phyloP scores from a whole-genome alignment of 441 rosid species.

The Adansonia grandidieri region DNA sequence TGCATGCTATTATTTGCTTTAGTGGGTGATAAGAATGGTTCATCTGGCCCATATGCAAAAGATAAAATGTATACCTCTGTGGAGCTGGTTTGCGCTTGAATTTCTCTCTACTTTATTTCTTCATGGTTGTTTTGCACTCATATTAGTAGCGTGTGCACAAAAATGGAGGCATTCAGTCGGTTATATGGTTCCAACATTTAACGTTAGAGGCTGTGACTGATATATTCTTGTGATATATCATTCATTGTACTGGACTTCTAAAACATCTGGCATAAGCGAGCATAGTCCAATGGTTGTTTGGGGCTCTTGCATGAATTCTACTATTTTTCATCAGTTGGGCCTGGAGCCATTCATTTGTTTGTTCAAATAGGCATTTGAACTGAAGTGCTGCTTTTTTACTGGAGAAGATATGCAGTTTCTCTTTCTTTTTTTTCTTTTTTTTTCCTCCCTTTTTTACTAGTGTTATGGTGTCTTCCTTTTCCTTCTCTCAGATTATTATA shows the following conservation, averaged over 20 bases:
- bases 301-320: background rate
- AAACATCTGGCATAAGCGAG: background rate
- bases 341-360: background rate
- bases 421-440: background rate
- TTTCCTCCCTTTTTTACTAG: background rate
- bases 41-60: background rate
- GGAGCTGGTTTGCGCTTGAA: background rate
- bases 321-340: background rate
- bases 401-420: background rate
- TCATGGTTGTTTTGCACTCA: background rate
- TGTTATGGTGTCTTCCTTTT: background rate
- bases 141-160: background rate
- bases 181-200: background rate
- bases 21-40: background rate
- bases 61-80: background rate
- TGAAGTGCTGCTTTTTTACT: background rate
- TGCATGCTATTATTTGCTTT: background rate
- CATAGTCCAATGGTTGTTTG: background rate
- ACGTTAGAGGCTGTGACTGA: background rate
- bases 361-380: background rate
- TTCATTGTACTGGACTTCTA: background rate
- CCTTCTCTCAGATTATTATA: slow-evolving; percentile 5
- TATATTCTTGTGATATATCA: background rate
- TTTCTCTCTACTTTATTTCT: background rate
- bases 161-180: background rate